These are phyloP conservation scores for Artemisia annua DNA, from an alignment of 129 eudicot species.

Conservation along the genomic window DNA sequence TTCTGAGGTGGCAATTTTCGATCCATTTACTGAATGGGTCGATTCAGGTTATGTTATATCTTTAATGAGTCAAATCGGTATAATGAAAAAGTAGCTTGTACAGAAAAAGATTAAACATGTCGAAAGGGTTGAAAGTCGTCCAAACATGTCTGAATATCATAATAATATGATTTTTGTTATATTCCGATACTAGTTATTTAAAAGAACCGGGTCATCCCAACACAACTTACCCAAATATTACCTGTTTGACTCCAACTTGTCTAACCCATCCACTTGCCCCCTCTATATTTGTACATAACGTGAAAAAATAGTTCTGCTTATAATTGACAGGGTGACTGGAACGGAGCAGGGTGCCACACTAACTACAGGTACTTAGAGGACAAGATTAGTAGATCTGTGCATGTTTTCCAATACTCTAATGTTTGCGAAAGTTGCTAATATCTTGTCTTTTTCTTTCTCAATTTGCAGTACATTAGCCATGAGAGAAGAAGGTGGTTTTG, in stretches of 20 bases:
- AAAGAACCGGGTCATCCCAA: too few relatives aligned
- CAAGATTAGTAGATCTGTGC: not conserved
- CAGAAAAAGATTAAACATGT: too few relatives aligned
- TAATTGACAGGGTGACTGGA: conserved; percentile 92
- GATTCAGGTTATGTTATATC: too few relatives aligned
- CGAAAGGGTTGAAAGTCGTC: too few relatives aligned
- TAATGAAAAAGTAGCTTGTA: too few relatives aligned
- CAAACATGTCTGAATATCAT: too few relatives aligned
- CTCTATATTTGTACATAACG: not conserved
- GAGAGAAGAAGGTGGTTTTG: conserved; percentile 97
- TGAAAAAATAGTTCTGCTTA: not conserved
- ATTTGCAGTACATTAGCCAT: conserved; percentile 76
- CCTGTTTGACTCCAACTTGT: not conserved
- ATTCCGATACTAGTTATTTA: too few relatives aligned
- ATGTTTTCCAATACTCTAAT: not conserved
- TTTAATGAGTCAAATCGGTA: too few relatives aligned
- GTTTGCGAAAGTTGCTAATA: not conserved
- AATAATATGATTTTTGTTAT: too few relatives aligned
- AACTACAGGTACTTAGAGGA: conserved; percentile 73
- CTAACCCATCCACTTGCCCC: not conserved
- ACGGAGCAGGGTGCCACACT: conserved; percentile 98
- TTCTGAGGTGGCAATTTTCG: not conserved
- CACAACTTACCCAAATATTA: not conserved
- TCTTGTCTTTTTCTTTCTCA: not conserved
- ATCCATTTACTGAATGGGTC: too few relatives aligned